phyloP scores from a whole-genome alignment of 1,139 yeast genomes.

The Saccharomycopsis hybrid region DNA sequence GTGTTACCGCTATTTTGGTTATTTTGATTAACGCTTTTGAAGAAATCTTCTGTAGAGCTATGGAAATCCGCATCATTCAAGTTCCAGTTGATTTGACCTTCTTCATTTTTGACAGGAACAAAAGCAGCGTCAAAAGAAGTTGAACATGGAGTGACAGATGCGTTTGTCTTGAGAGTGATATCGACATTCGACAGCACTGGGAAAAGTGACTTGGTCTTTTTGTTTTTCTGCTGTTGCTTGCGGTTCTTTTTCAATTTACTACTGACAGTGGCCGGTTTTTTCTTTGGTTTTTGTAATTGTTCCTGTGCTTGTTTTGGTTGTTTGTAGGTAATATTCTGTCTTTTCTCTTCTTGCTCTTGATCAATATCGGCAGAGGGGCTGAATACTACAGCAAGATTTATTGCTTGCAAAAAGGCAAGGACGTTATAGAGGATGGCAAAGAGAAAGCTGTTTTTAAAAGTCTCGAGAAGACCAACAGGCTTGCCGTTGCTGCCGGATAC shows the following conservation, averaged over 20 bases:
- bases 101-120: constrained; percentile 18
- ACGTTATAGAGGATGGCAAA: constrained; percentile 7
- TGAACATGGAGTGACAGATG: constrained; percentile 19
- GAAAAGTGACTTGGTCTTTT: constrained; percentile 11
- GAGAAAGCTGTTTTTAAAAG: constrained; percentile 10
- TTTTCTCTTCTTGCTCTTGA: too few species aligned
- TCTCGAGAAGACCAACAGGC: not conserved
- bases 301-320: not conserved
- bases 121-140: constrained; percentile 19
- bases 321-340: not conserved
- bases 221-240: constrained; percentile 2
- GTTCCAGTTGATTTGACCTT: constrained; percentile 17
- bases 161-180: not conserved
- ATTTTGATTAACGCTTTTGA: not conserved
- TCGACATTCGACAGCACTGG: constrained; percentile 15
- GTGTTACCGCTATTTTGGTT: not conserved
- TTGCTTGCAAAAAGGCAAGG: constrained; percentile 4
- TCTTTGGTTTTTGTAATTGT: not conserved
- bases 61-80: constrained; percentile 9
- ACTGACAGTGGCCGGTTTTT: not conserved
- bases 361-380: not conserved
- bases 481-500: too few species aligned
- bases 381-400: constrained; percentile 7
- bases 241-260: not conserved
- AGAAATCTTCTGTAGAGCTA: constrained; percentile 6